Base-by-base conservation (phyloP, 2,329 filamentous ascomycete species). In the Alternaria conjuncta region DNA sequence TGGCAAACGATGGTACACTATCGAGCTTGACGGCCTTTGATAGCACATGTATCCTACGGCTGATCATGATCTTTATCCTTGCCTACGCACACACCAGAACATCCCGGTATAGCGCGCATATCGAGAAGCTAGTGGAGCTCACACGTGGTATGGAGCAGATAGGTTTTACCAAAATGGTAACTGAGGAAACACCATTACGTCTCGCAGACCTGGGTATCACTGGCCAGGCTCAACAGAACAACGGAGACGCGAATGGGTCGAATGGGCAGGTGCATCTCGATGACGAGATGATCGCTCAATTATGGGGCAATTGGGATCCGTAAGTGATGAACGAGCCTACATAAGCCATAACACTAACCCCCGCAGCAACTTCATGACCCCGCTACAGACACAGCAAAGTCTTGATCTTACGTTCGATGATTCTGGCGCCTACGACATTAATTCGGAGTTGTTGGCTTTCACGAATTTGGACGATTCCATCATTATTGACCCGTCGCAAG, bases 31-130 rank as follows among this genome's bases (percentile, higher is more conserved):
- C 75, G 2, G 76, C 76, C 5, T 78, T 77, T 44, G 78, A 80
- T 53, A 78, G 77, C 63, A 79, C 77, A 1, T 76, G 76, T 53
- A 60, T 79, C 9, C 65, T 80, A 6, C 71, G 77, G 6, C 57
- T 76, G 20, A 61, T 76, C 32, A 78, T 79, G 67, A 75, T 80
- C 4, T 80, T 78, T 59, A 75, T 79, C 51, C 69, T 79, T 13
- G 77, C 77, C 8, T 79, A 74, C 50, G 72, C 70, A 7, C 75
- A 76, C 41, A 77, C 74, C 7, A 71, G 72, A 45, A 64, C 65
- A 25, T 60, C 70, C 5, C 71, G 74, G 10, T 77, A 77, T 47
- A 72, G 70, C 26, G 55, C 60, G 11, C 66, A 77, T 21, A 78
- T 79, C 23, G 68, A 74, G 47, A 71, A 70, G 7, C 64, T 72